Base-by-base conservation (phyloP, 257 asterid genomes). In the Solanum chaucha region DNA sequence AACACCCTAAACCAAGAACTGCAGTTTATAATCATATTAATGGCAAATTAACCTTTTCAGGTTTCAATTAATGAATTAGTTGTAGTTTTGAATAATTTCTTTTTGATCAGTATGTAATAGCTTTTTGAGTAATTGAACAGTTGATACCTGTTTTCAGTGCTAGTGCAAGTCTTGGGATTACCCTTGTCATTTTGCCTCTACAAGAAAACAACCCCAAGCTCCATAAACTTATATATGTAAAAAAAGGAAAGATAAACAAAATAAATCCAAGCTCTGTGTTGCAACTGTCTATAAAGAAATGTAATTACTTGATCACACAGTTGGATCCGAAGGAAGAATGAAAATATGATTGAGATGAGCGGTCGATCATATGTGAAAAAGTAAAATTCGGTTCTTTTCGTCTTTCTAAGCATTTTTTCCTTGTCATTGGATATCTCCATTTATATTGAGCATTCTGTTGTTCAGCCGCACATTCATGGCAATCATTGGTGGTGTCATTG, bases 401-500 rank as follows among this genome's bases (percentile, higher is more conserved):
- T 71, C 74, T 35, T 86, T 65, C 22, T 59, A 9, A 81, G 74
- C 30, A 11, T 14, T 28, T 14, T 51, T 82, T 12, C 68, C 20
- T n/a, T 41, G 22, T 87, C 24, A 74, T 34, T 35, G 87, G 41
- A 67, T 11, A 75, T 2, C 83, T 88, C 64, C 64, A 48, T 38
- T 75, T 40, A n/a, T 40, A 38, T 75, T 75, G 59, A 75, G 22
- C 59, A 40, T 68, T 68, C 40, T 70, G 36, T 89, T 86, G 38
- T 82, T 87, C 95, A 96, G 98, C 93, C 97, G 98, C 51, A 96
- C 98, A 5, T 96, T 96, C 90, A 92, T 96, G 98, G 92, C 99
- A 30, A 96, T 96, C 93, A 94, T 96, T 40, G 95, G 98, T 83
- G 98, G 98, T 89, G 94, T 94, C 59, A 88, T 94, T 89, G 97